Conservation (phyloP, 2,329 filamentous ascomycete genomes). For the Domatiomyces catenatus region DNA sequence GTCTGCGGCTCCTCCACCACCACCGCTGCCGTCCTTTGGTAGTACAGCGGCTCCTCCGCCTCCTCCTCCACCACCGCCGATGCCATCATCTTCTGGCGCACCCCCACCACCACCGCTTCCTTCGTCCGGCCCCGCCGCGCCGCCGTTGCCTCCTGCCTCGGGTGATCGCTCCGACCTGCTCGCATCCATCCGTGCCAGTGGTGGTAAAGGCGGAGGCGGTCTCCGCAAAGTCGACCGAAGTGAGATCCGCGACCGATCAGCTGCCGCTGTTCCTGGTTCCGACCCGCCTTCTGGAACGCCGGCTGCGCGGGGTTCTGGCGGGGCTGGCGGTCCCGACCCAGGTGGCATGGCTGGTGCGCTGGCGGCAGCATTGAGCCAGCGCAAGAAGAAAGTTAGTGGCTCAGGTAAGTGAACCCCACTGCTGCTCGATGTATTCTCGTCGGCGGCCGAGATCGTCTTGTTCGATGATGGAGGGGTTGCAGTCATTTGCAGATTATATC, state of each 20-base stretch:
- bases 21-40: constrained; percentile 32
- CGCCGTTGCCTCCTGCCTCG: constrained; percentile 28
- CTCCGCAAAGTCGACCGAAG: constrained; percentile 31
- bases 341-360: constrained; percentile 67
- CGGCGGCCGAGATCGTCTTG: constrained; percentile 35
- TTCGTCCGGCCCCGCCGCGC: constrained; percentile 23
- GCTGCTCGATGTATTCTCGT: constrained; percentile 30
- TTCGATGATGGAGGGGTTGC: constrained; percentile 23
- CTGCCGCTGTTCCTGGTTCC: constrained; percentile 29
- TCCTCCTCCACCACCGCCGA: constrained; percentile 19
- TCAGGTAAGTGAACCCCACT: constrained; percentile 66
- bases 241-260: constrained; percentile 33
- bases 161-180: constrained; percentile 30
- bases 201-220: constrained; percentile 42
- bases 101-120: constrained; percentile 35
- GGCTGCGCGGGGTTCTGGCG: constrained; percentile 37
- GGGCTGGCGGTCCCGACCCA: constrained; percentile 20
- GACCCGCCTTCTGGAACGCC: constrained; percentile 42
- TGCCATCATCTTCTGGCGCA: constrained; percentile 20
- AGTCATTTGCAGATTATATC: constrained; percentile 21
- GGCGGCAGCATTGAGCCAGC: constrained; percentile 59
- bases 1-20: constrained; percentile 23
- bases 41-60: constrained; percentile 19
- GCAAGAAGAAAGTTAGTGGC: constrained; percentile 86
- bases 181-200: constrained; percentile 37